A percentile compares a stretch with the other conserved stretches of the same genome.
These are phyloP conservation scores for Capsicum rhomboideum DNA, from an alignment of 257 asterid species.

Conservation along the genomic window DNA sequence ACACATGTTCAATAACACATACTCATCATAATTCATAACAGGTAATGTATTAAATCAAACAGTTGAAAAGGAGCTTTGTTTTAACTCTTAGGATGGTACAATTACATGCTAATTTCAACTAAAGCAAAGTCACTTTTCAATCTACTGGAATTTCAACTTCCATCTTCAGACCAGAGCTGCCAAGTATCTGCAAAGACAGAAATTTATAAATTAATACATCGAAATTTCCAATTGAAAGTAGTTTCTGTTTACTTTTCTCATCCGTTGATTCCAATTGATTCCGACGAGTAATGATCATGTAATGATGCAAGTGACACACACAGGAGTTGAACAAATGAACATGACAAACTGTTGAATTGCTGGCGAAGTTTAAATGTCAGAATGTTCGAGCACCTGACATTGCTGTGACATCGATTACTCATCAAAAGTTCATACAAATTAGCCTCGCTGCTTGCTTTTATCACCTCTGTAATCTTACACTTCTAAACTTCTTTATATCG, in stretches of 20 bases:
- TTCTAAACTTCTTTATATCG: too few relatives aligned
- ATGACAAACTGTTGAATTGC: neutral
- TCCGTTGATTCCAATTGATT: neutral
- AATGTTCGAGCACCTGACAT: neutral
- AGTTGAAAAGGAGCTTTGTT: neutral
- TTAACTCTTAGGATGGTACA: neutral
- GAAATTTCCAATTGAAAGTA: neutral
- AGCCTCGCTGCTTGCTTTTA: neutral
- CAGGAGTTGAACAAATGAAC: neutral
- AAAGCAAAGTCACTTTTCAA: constrained; percentile 17
- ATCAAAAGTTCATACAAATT: neutral
- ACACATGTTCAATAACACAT: neutral
- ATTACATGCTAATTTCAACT: neutral
- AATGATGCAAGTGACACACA: neutral
- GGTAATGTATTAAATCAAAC: neutral
- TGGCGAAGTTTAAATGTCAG: neutral
- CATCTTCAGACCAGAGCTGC: constrained; percentile 49
- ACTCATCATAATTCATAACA: neutral
- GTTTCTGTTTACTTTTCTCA: neutral
- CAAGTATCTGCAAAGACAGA: constrained; percentile 44
- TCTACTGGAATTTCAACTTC: constrained; percentile 81
- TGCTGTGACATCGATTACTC: neutral
- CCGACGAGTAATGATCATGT: neutral
- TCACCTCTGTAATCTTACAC: neutral
- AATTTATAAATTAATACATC: neutral